Percentiles rank a stretch among this genome's conserved stretches.
phyloP scores from a whole-genome alignment of 2,329 filamentous ascomycete species.

The Colletotrichum lini region DNA sequence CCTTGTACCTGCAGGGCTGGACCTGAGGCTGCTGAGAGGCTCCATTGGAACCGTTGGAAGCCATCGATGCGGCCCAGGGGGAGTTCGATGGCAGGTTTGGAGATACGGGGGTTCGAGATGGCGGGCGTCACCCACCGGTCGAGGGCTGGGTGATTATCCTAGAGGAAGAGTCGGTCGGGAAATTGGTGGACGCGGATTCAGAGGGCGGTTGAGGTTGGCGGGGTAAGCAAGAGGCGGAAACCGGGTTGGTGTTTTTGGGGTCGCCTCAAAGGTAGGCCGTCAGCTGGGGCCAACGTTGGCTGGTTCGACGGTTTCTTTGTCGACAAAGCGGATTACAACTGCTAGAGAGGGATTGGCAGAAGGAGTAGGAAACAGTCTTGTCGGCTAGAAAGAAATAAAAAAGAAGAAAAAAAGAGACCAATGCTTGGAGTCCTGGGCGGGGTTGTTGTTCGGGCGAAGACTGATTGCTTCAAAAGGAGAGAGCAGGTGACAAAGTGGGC shows the following conservation, averaged over 20 bases:
- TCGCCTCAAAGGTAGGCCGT: constrained; percentile 5
- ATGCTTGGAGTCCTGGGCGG: background rate
- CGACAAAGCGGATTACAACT: background rate
- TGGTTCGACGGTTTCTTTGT: constrained; percentile 15
- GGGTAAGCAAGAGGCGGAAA: constrained; percentile 31
- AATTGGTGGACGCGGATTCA: constrained; percentile 10
- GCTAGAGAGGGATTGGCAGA: background rate
- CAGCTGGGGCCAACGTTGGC: constrained; percentile 5
- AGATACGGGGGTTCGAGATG: constrained; percentile 12
- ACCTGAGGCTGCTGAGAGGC: constrained; percentile 70
- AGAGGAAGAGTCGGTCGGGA: constrained; percentile 16
- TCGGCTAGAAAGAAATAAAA: background rate
- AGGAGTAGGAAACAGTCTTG: background rate
- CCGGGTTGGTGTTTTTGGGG: constrained; percentile 17
- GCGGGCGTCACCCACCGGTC: constrained; percentile 25
- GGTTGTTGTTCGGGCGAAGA: constrained; percentile 5
- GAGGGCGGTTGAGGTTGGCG: constrained; percentile 29
- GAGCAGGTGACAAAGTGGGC: constrained; percentile 24
- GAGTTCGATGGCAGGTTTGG: background rate
- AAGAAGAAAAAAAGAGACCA: background rate
- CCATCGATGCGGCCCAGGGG: constrained; percentile 29
- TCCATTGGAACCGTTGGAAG: constrained; percentile 42
- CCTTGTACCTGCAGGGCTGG: constrained; percentile 98
- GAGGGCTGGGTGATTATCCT: constrained; percentile 10
- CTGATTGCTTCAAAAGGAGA: constrained; percentile 9